Base-by-base conservation (phyloP, 1,284 basidiomycete genomes). In the Ceratobasidium sp. region DNA sequence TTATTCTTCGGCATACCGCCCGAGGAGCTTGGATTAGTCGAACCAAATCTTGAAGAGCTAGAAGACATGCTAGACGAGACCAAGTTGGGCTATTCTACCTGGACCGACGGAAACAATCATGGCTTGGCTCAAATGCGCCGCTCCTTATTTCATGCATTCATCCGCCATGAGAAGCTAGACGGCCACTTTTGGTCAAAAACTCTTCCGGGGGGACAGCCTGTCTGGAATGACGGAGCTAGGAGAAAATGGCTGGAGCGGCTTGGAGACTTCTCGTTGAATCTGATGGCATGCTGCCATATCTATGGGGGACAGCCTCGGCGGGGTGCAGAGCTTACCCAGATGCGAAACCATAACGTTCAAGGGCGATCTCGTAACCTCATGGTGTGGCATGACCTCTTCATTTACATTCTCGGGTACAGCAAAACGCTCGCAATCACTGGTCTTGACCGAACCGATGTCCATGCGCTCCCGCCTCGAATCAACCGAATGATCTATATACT, bases 401-500 rank as follows among this genome's bases (percentile, higher is more conserved):
- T 66, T 9, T 66, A 49, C 7, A 49, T 49, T 3, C 64, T 66
- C 3, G 44, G 44, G 17, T 66, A 66, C 17, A 66, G 64, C 64
- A 66, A 66, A 17, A 49, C 64, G 17, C 9, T 22, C 29, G 44
- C 43, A 6, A 51, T 66, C 25, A 51, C 44, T 29, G 44, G 44
- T 8, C 29, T 49, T 6, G 44, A 66, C 15, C 44, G 44, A 46
- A 51, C 32, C 9, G 64, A 66, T 49, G 44, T 66, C 29, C 64
- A 61, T 17, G 57, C 57, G 2, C 19, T 61, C 25, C 57, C 57
- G 6, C 29, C 57, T 29, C 9, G 17, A 32, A 8, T 61, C 19
- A 61, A 15, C 29, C 29, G 15, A 32, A 9, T 61, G 11, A 29
- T 44, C 43, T 44, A 11, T 17, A 44, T 44, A 44, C 43, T 44